Evolutionary conservation across 345 rosid species (phyloP).

Genomic region (Salix purpurea): DNA sequence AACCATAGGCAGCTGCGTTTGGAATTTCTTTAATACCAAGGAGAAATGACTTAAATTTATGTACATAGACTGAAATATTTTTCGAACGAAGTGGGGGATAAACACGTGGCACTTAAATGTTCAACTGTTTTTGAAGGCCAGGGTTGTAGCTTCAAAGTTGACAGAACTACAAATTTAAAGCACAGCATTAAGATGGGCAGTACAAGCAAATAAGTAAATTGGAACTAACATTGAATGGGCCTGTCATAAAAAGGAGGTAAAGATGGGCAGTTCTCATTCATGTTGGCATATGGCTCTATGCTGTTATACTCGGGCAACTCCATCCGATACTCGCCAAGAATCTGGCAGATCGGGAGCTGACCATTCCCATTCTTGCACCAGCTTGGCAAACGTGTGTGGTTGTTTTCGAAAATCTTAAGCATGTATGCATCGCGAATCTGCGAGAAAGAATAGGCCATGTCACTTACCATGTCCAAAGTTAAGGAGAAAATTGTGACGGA

Average conservation of each 20-base stretch:
- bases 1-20: not conserved
- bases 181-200: not conserved
- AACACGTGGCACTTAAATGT: not conserved
- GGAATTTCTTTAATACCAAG: not conserved
- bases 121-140: not conserved
- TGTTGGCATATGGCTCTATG: slow-evolving; percentile 72
- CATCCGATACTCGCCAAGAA: slow-evolving; percentile 81
- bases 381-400: slow-evolving; percentile 64
- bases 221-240: slow-evolving; percentile 54
- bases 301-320: slow-evolving; percentile 81
- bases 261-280: slow-evolving; percentile 92
- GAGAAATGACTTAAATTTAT: not conserved
- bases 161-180: not conserved
- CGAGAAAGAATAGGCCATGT: not conserved
- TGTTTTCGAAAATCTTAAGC: slow-evolving; percentile 67
- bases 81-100: not conserved
- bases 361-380: slow-evolving; percentile 69
- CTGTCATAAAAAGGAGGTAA: slow-evolving; percentile 80
- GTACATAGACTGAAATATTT: not conserved
- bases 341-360: slow-evolving; percentile 69
- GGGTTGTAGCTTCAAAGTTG: not conserved
- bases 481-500: not conserved
- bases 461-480: not conserved
- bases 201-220: not conserved
- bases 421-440: slow-evolving; percentile 92